These are phyloP conservation scores for Puccinia triticina DNA, from an alignment of 1,284 basidiomycete species.

Conservation along the genomic window DNA sequence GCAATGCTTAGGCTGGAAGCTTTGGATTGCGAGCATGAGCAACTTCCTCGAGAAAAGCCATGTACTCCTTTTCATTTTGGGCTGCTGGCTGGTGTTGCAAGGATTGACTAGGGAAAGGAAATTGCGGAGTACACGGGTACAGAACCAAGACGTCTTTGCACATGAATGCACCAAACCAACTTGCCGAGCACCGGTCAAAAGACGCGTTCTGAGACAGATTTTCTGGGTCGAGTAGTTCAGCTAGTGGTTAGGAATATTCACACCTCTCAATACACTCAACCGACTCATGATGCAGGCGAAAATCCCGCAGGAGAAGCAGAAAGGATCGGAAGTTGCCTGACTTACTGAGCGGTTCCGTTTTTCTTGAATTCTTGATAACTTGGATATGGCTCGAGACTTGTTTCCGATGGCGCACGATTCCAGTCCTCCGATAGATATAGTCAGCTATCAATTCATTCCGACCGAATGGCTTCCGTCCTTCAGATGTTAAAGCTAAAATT, in stretches of 20 bases:
- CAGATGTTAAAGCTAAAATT: slow-evolving; percentile 60
- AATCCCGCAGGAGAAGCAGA: neutral
- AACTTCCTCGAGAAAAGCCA: slow-evolving; percentile 17
- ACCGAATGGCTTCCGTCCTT: slow-evolving; percentile 63
- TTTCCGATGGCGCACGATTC: slow-evolving; percentile 59
- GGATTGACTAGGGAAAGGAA: slow-evolving; percentile 29
- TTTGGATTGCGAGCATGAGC: slow-evolving; percentile 5
- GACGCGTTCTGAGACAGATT: neutral
- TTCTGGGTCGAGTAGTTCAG: slow-evolving; percentile 10
- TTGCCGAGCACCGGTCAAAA: slow-evolving; percentile 35
- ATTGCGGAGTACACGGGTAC: slow-evolving; percentile 42
- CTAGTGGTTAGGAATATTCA: neutral
- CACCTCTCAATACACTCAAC: neutral
- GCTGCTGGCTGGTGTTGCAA: slow-evolving; percentile 17
- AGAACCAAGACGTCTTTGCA: slow-evolving; percentile 30
- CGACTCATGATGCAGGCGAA: neutral
- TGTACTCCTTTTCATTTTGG: slow-evolving; percentile 22
- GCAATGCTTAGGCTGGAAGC: neutral
- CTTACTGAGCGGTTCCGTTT: slow-evolving; percentile 59
- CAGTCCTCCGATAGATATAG: slow-evolving; percentile 63
- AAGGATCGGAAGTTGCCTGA: neutral
- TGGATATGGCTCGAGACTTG: slow-evolving; percentile 61
- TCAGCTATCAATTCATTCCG: slow-evolving; percentile 65
- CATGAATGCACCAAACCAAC: slow-evolving; percentile 40
- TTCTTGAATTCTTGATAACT: slow-evolving; percentile 60